Evolutionary conservation across 352 stramenopile species (phyloP), one percentile per base, ranked within the genome.

Genomic region (Phytophthora tubulina): DNA sequence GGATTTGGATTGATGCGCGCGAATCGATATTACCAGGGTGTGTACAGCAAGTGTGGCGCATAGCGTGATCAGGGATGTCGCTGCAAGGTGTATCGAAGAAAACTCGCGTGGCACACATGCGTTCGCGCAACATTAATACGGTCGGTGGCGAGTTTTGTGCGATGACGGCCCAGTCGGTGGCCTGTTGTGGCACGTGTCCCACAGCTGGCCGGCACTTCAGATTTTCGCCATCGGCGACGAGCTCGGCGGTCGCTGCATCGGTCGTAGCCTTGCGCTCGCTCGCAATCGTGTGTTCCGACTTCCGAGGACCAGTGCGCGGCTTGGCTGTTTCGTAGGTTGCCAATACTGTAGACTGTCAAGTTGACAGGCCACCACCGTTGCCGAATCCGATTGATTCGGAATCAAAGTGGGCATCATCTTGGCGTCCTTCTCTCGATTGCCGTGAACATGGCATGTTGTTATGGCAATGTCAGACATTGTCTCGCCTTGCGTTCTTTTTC

Each of bases 111-210:
- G 55, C 38, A 32, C 36, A 63, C 45, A 53, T 33, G 35, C 2
- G 17, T 58, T 17, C 35, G 15, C 21, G 44, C 52, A 39, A 49
- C 49, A 41, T 39, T 13, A 3, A 3, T 2, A 27, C 17, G 6
- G 21, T 64, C 42, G 41, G 63, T 72, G 62, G 45, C 50, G 41
- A 2, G 6, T 36, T 30, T 0, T 52, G 49, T 60, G 8, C 49
- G 6, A 54, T 57, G 53, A 49, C 46, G 14, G 36, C 9, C 39
- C 1, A 4, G 42, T 58, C 58, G 50, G 66, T 73, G 66, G 57
- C 30, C 6, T 33, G 14, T 51, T 64, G 59, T 46, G 2, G 52
- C 32, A 65, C 63, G 48, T 75, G 68, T 72, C 62, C 10, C 66
- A 27, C 21, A 70, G 50, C 42, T 58, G 32, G 21, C 21, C 1